phyloP scores from a whole-genome alignment of 2,329 filamentous ascomycete species.

The Didymella keratinophila region DNA sequence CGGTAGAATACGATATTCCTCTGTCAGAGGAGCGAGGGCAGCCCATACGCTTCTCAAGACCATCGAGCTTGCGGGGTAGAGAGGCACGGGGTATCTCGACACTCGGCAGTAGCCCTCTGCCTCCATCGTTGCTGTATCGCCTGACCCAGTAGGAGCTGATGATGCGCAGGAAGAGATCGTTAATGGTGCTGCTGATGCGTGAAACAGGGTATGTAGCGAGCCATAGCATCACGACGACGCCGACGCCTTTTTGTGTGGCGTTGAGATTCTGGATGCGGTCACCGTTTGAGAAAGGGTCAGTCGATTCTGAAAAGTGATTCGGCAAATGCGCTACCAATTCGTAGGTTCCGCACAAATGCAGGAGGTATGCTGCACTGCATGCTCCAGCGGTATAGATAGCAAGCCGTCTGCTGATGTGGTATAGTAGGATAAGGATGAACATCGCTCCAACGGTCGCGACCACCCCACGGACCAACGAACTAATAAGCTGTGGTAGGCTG shows the following conservation, averaged over 20 bases:
- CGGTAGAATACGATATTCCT: neutral
- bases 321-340: slow-evolving; percentile 21
- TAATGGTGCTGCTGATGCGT: slow-evolving; percentile 26
- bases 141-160: slow-evolving; percentile 24
- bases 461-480: slow-evolving; percentile 16
- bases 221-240: slow-evolving; percentile 27
- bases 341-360: slow-evolving; percentile 27
- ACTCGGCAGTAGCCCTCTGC: slow-evolving; percentile 22
- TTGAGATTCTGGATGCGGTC: slow-evolving; percentile 11
- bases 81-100: slow-evolving; percentile 27
- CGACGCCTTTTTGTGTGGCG: slow-evolving; percentile 27
- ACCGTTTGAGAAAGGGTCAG: neutral
- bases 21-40: neutral
- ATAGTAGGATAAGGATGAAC: slow-evolving; percentile 26
- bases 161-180: slow-evolving; percentile 10
- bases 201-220: slow-evolving; percentile 30
- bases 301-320: neutral
- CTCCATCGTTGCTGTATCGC: slow-evolving; percentile 27
- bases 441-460: slow-evolving; percentile 18
- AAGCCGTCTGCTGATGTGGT: slow-evolving; percentile 27
- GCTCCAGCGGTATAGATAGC: slow-evolving; percentile 28
- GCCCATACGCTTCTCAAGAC: neutral
- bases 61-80: neutral
- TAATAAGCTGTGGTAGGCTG: slow-evolving; percentile 24
- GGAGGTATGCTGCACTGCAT: slow-evolving; percentile 28